Base-by-base conservation (phyloP, 2,329 filamentous ascomycete genomes). In the Neonectria coccinea region DNA sequence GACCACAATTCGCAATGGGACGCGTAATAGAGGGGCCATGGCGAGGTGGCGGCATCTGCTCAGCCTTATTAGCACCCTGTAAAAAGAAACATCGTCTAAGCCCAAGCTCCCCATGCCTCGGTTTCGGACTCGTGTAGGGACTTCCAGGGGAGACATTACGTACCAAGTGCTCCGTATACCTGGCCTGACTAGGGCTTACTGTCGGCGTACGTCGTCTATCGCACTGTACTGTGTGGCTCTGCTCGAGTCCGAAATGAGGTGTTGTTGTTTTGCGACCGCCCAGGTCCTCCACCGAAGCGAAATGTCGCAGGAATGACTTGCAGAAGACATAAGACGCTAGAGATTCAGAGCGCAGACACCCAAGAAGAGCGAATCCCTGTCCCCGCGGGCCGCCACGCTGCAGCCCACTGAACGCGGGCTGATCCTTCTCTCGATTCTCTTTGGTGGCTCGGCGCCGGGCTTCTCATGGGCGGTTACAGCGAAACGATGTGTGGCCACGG, bases 401-500 rank as follows among this genome's bases (percentile, higher is more conserved):
- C 63, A 56, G 67, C 48, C 62, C 51, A 64, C 47, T 47, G 48
- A 51, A 33, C 36, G 42, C 44, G 62, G 59, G 59, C 56, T 65
- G 57, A 60, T 48, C 31, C 20, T 50, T 51, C 59, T 45, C 51
- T 41, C 45, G 31, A 31, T 42, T 20, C n/a, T 42, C 39, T 39
- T 42, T 57, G 29, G 48, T 20, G 27, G 36, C 36, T 5, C 39
- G 27, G 47, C 64, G 52, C 47, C 55, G 31, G 59, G 59, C 52
- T 52, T 58, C 45, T 56, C 47, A 55, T 66, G 63, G 70, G 71
- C 71, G 71, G 71, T 50, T 73, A 73, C 47, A 71, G 71, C 61
- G 56, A 36, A 52, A 62, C 57, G n/a, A 60, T 73, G 71, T 62
- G 58, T 73, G 71, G 71, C 45, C 53, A 60, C 9, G 47, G 27